Conservation (phyloP, 768 basidiomycete species). For the Rhizopogon salebrosus region DNA sequence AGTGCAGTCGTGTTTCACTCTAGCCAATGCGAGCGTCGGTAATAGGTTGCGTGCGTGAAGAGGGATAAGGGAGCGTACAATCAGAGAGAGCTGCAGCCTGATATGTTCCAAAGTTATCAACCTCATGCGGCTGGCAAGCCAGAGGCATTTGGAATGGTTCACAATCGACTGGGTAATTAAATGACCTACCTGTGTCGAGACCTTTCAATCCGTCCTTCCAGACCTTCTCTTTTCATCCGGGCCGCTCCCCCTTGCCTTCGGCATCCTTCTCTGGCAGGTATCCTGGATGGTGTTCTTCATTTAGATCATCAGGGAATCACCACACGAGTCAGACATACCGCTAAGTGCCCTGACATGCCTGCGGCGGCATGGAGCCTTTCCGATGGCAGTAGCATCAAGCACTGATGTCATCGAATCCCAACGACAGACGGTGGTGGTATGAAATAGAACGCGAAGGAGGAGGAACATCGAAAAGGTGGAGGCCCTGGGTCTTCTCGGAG, state of each 20-base stretch:
- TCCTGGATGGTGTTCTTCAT: slow-evolving; percentile 38
- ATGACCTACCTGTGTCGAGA: slow-evolving; percentile 47
- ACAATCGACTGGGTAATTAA: slow-evolving; percentile 70
- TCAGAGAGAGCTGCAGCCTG: slow-evolving; percentile 87
- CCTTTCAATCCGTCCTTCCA: slow-evolving; percentile 66
- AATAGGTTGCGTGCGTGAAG: neutral
- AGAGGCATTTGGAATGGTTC: slow-evolving; percentile 82
- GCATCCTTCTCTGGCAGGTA: slow-evolving; percentile 77
- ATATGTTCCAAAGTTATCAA: slow-evolving; percentile 84
- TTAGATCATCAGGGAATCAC: neutral
- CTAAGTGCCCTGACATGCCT: slow-evolving; percentile 69
- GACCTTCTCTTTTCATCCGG: slow-evolving; percentile 66
- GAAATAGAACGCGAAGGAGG: too few relatives aligned
- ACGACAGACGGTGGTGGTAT: too few relatives aligned
- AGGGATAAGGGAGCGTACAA: slow-evolving; percentile 40
- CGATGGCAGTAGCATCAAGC: slow-evolving; percentile 61
- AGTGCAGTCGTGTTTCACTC: slow-evolving; percentile 75
- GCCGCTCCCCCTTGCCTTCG: slow-evolving; percentile 80
- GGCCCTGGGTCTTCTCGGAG: too few relatives aligned
- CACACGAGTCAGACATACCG: slow-evolving; percentile 29
- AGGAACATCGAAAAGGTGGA: too few relatives aligned
- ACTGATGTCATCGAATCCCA: slow-evolving; percentile 49
- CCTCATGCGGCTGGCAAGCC: slow-evolving; percentile 86
- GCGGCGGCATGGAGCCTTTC: slow-evolving; percentile 46
- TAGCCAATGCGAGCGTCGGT: slow-evolving; percentile 58